phyloP scores from a whole-genome alignment of 345 rosid genomes.

The Rhizophora mangle region DNA sequence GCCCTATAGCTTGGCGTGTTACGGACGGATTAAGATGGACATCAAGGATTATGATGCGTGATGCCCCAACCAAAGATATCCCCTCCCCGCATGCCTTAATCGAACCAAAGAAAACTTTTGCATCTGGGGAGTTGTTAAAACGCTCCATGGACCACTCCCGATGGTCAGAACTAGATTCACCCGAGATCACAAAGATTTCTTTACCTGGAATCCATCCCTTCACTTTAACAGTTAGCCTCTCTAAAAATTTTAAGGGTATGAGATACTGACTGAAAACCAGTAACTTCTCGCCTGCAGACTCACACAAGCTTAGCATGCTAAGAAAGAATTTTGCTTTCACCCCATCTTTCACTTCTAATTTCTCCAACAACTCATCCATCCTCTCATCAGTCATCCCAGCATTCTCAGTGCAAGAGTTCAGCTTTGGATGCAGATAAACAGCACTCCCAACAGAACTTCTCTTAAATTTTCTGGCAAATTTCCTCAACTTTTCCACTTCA shows the following conservation, averaged over 20 bases:
- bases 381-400: slow-evolving; percentile 33
- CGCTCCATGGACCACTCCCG: slow-evolving; percentile 76
- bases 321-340: slow-evolving; percentile 78
- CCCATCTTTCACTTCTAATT: slow-evolving; percentile 59
- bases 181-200: slow-evolving; percentile 70
- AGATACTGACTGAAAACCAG: slow-evolving; percentile 88
- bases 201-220: slow-evolving; percentile 63
- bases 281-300: slow-evolving; percentile 60
- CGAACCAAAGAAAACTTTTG: slow-evolving; percentile 84
- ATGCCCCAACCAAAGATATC: slow-evolving; percentile 90
- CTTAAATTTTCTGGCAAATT: slow-evolving; percentile 52
- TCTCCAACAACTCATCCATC: slow-evolving; percentile 54
- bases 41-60: slow-evolving; percentile 70
- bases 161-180: slow-evolving; percentile 64
- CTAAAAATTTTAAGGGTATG: slow-evolving; percentile 61
- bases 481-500: slow-evolving; percentile 45
- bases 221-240: slow-evolving; percentile 42
- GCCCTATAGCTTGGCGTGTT: slow-evolving; percentile 88
- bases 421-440: slow-evolving; percentile 63
- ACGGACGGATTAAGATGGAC: slow-evolving; percentile 94
- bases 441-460: slow-evolving; percentile 60
- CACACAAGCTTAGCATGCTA: slow-evolving; percentile 58
- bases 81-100: slow-evolving; percentile 97
- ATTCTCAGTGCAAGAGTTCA: slow-evolving; percentile 38
- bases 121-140: slow-evolving; percentile 67